Evolutionary conservation across 192 early-diverging fungal genomes (phyloP).

Genomic region (Backusella sp.): DNA sequence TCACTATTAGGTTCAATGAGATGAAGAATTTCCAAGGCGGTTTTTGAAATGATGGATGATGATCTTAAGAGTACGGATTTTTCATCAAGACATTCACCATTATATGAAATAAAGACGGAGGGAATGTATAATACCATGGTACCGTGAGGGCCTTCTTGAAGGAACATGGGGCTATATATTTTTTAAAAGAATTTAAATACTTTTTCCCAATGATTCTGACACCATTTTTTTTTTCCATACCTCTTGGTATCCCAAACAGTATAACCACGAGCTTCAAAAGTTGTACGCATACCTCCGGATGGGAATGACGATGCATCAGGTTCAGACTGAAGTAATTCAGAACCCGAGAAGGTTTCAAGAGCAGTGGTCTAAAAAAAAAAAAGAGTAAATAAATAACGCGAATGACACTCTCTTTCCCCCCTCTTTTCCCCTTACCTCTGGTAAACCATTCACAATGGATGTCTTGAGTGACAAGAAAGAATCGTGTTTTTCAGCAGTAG

Average conservation of each 20-base stretch:
- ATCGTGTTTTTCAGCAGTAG: conserved; percentile 99
- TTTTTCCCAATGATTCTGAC: neutral
- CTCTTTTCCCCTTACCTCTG: conserved; percentile 58
- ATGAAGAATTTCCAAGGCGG: conserved; percentile 76
- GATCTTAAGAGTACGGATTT: conserved; percentile 97
- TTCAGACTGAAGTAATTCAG: conserved; percentile 97
- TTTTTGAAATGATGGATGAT: conserved; percentile 80
- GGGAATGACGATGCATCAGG: conserved; percentile 99
- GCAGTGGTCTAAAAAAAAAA: conserved; percentile 46
- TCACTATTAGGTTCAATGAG: conserved; percentile 62
- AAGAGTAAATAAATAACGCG: neutral
- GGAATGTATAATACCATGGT: conserved; percentile 95
- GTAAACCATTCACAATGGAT: conserved; percentile 76
- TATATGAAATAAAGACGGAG: conserved; percentile 98
- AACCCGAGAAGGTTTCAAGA: conserved; percentile 96
- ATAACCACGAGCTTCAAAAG: conserved; percentile 99
- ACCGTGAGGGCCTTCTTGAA: conserved; percentile 89
- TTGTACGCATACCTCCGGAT: conserved; percentile 95
- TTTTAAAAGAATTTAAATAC: neutral
- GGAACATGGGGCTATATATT: conserved; percentile 82
- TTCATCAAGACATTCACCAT: conserved; percentile 98
- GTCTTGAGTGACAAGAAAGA: conserved; percentile 91
- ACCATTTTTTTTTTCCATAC: conserved; percentile 18
- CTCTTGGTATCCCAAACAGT: conserved; percentile 97
- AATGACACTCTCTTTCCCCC: neutral